phyloP scores from a whole-genome alignment of 495 filamentous ascomycete species.

The Daldinia caldariorum region DNA sequence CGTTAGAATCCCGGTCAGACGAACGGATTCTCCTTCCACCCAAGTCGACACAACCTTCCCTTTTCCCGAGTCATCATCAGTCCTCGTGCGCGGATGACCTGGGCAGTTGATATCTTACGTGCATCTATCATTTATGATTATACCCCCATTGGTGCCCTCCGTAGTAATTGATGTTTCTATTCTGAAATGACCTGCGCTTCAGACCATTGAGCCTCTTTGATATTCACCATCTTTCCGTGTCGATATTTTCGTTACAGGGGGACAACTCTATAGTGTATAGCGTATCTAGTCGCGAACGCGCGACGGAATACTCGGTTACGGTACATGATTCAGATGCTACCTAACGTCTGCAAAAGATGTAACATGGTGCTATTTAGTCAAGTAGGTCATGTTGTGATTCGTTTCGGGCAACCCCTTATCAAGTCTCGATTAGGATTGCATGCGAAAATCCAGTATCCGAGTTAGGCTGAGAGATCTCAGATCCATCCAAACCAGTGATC shows the following conservation, averaged over 20 bases:
- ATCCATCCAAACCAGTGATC: constrained; percentile 40
- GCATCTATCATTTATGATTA: constrained; percentile 29
- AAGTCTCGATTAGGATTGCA: constrained; percentile 25
- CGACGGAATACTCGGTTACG: background rate
- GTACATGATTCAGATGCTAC: background rate
- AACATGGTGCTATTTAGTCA: background rate
- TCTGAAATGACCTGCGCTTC: constrained; percentile 6
- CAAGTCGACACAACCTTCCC: constrained; percentile 42
- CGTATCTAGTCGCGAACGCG: background rate
- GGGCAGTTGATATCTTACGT: constrained; percentile 35
- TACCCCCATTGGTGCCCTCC: constrained; percentile 36
- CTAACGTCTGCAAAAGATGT: background rate
- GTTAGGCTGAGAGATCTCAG: constrained; percentile 39
- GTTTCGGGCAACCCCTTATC: constrained; percentile 18
- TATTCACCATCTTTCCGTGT: background rate
- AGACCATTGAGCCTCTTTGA: constrained; percentile 20
- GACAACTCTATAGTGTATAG: no score
- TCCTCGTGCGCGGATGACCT: constrained; percentile 22
- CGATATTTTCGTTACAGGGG: background rate
- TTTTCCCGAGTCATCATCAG: constrained; percentile 25
- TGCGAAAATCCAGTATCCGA: constrained; percentile 17
- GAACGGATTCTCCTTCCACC: constrained; percentile 33
- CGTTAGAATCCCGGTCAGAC: constrained; percentile 35
- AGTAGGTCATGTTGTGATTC: constrained; percentile 9
- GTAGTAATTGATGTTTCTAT: constrained; percentile 10